Evolutionary conservation across 2,329 filamentous ascomycete genomes (phyloP), one percentile per base, ranked within the genome.

Genomic region (Aspergillus ibericus): DNA sequence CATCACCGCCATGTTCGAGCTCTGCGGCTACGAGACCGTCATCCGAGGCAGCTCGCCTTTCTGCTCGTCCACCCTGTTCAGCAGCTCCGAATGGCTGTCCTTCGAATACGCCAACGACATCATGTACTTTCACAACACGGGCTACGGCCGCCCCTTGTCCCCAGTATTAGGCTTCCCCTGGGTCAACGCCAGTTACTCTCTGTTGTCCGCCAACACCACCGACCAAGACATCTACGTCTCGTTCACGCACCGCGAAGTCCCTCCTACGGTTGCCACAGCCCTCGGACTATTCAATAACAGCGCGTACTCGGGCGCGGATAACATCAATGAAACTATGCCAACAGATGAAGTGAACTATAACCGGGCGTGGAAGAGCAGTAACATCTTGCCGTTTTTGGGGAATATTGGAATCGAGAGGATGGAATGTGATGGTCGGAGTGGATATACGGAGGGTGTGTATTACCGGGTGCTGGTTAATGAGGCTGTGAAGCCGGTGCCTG

Each of bases 241-340:
- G 53, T 90, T 90, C 75, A 89, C 87, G 0, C 87, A 90, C 69
- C 83, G 87, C 18, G 87, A 90, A 70, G 75, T 90, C 2, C 87
- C 87, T 1, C 87, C 88, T 1, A 86, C 85, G 59, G 85, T 89
- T 1, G 75, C 86, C 1, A 87, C 89, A 1, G 86, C 87, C 0
- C 80, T 90, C 72, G 87, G 87, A 0, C 77, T 90, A 4, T 90
- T 89, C 79, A 89, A 89, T 77, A 88, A 88, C 72, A 86, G 84
- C 3, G 81, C 78, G 0, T 83, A 82, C 59, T 77, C 81, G 2
- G 82, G 81, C 9, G 76, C 78, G 0, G 79, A 81, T 56, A 71
- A 81, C 13, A 75, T 85, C 63, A 88, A 88, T 62, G 82, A 80
- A 51, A 88, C 87, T 2, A 89, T 90, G 83, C 87, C 87, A 0